Base-by-base conservation (phyloP, 768 basidiomycete genomes). In the Boletus reticuloceps region DNA sequence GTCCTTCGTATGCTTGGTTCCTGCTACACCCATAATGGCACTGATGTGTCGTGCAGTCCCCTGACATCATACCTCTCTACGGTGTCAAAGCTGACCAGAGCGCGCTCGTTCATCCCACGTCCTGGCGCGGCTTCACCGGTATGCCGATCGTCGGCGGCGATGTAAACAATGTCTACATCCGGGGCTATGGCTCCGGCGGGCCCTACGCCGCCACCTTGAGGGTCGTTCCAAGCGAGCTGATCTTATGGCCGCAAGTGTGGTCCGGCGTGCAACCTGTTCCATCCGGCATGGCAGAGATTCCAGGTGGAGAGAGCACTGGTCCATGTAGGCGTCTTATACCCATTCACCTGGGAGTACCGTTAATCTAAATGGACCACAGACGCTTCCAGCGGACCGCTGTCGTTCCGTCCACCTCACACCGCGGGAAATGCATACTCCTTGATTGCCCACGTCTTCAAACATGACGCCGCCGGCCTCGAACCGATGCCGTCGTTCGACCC, bases 341-440 rank as follows among this genome's bases (percentile, higher is more conserved):
- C 14, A 12, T 34, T 47, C 9, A n/a, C 16, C 12, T 14, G 3
- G 20, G 14, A 36, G 6, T 20, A 11, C 7, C 13, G 19, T 27
- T 43, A 0, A 57, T 37, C 31, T 40, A 19, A 34, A 36, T 40
- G 12, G 12, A 6, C 34, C 14, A 45, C 31, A 59, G 58, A 41
- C 7, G 56, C 46, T 36, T 45, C 41, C 17, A 37, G 32, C 6
- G 8, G 38, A 9, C 55, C 36, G 34, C 6, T 59, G 6, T 42
- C 27, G 20, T 58, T 59, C 42, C 50, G 58, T n/a, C 58, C 58
- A 25, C 38, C 55, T 3, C 51, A 59, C 20, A 31, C 27, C 20
- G 40, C 43, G 4, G 51, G 55, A 40, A 44, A 42, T 7, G n/a
- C 51, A 36, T 46, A 46, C 34, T 52, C 58, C 14, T 50, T 59